Evolutionary conservation across 2,329 filamentous ascomycete genomes (phyloP), one percentile per base, ranked within the genome.

Genomic region (Colletotrichum theobromicola): DNA sequence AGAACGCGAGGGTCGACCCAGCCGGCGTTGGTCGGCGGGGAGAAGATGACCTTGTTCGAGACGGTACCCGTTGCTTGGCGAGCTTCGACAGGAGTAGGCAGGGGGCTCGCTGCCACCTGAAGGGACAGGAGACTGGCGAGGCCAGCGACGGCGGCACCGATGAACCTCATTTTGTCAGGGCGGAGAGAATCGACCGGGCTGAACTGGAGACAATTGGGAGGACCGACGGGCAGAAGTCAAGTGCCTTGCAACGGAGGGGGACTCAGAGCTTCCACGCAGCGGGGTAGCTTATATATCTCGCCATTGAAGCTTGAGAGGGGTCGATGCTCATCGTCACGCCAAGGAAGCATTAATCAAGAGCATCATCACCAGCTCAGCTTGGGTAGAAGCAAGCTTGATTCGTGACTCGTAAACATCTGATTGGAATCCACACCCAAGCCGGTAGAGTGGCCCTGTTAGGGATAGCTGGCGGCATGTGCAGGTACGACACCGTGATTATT

Each of bases 1-100:
- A 88, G 81, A 2, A 86, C 83, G 13, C 83, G 81, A 2, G 86
- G 86, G 70, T 85, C 82, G 2, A 82, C 87, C 79, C 85, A 87
- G 18, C 72, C 57, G 78, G 85, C 87, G 74, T 84, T 82, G 15
- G 78, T 76, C 4, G 84, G 82, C 24, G 87, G 86, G 46, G 81
- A 82, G 76, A 83, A 88, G 66, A 88, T 82, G 79, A 84, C 80
- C 26, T 82, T 81, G 64, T 81, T 77, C 42, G 66, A 73, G 60
- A 77, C 70, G 58, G 75, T 78, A 5, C 66, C 73, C 61, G 55
- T 64, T 55, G 72, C 75, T 35, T 75, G 72, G 18, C 72, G 72
- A 61, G 55, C 62, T 57, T 72, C 62, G 62, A 72, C 72, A 28
- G 68, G 72, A 21, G 72, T 67, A 5, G 72, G 67, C 7, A 74